Conservation (phyloP, 2,329 filamentous ascomycete species). For the Beauveria sp. region DNA sequence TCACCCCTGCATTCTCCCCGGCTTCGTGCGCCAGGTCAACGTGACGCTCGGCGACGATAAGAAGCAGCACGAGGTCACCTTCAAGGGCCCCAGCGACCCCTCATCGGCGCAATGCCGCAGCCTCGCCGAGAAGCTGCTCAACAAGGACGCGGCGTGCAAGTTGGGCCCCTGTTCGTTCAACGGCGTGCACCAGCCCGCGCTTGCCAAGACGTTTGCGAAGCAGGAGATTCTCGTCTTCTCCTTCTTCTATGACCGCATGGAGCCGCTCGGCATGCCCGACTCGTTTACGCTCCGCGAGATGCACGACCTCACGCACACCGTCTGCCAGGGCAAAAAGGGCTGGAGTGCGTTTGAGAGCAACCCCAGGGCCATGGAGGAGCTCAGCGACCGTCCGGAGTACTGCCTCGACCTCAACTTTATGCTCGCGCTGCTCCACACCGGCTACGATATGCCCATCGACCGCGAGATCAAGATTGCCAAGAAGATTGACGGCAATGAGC, state of each 20-base stretch:
- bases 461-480: conserved; percentile 96
- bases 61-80: conserved; percentile 62
- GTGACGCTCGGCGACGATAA: conserved; percentile 59
- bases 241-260: conserved; percentile 94
- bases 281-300: conserved; percentile 89
- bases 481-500: conserved; percentile 95
- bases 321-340: conserved; percentile 67
- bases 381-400: conserved; percentile 75
- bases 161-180: conserved; percentile 97
- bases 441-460: conserved; percentile 96
- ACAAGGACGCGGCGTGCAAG: conserved; percentile 75
- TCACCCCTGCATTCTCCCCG: conserved; percentile 81
- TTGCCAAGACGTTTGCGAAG: conserved; percentile 82
- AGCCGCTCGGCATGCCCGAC: conserved; percentile 95
- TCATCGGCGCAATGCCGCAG: conserved; percentile 82
- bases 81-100: conserved; percentile 72
- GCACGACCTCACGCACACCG: conserved; percentile 73
- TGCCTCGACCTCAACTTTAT: conserved; percentile 97
- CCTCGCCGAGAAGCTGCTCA: conserved; percentile 81
- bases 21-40: conserved; percentile 65
- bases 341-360: conserved; percentile 79
- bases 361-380: conserved; percentile 70
- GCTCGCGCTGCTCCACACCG: conserved; percentile 84
- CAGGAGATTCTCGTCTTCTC: conserved; percentile 96
- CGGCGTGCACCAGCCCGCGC: conserved; percentile 85